A percentile compares a stretch with the other conserved stretches of the same genome.
phyloP scores from a whole-genome alignment of 1,139 yeast species.

The Pichia sp. region DNA sequence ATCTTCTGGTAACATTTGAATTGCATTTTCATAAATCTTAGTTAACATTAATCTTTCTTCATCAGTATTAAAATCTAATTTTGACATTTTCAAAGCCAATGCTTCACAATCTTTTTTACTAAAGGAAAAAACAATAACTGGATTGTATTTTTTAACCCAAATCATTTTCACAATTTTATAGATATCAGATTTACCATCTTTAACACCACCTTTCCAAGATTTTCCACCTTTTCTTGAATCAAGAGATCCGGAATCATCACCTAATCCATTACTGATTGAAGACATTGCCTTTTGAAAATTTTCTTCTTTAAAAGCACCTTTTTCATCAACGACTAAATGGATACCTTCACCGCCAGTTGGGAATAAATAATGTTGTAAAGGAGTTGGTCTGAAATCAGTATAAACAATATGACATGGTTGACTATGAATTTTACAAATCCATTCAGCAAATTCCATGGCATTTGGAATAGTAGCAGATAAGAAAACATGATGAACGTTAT shows the following conservation, averaged over 20 bases:
- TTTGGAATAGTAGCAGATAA: conserved; percentile 96
- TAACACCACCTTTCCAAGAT: conserved; percentile 84
- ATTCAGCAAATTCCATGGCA: conserved; percentile 94
- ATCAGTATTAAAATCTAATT: conserved; percentile 84
- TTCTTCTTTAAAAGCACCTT: conserved; percentile 92
- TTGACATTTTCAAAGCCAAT: conserved; percentile 89
- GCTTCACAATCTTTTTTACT: conserved; percentile 95
- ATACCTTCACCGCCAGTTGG: conserved; percentile 98
- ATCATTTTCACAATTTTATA: conserved; percentile 97
- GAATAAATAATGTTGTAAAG: conserved; percentile 91
- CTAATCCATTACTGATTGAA: conserved; percentile 71
- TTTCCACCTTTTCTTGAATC: conserved; percentile 61
- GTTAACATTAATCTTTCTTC: conserved; percentile 88
- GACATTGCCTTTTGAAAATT: conserved; percentile 99
- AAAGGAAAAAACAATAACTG: conserved; percentile 95
- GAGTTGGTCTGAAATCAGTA: conserved; percentile 98
- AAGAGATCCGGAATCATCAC: conserved; percentile 71
- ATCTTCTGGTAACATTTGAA: conserved; percentile 76
- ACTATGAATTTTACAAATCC: conserved; percentile 92
- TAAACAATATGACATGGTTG: conserved; percentile 99
- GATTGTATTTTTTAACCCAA: conserved; percentile 90
- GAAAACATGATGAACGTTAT: conserved; percentile 82
- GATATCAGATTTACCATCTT: conserved; percentile 76
- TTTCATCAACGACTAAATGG: conserved; percentile 95
- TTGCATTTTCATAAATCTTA: conserved; percentile 85